A percentile compares a stretch with the other conserved stretches of the same genome.
Conservation (phyloP, 805 yeast genomes). For the Candida tallmaniae region DNA sequence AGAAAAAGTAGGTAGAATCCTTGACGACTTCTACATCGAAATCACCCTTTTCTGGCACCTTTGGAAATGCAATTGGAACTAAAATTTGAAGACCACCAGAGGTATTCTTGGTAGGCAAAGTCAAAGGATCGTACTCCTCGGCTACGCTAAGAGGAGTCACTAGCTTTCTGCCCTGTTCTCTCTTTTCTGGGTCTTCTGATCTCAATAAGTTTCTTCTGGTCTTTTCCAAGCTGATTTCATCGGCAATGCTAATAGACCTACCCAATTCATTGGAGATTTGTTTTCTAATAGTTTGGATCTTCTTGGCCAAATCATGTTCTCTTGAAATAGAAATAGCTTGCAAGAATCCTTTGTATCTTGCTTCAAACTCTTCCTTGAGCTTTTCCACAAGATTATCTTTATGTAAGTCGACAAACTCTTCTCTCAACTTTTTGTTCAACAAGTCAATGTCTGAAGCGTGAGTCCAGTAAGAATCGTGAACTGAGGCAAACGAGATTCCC, state of each 20-base stretch:
- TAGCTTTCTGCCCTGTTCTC: conserved; percentile 49
- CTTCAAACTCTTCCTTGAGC: conserved; percentile 73
- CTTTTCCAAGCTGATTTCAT: conserved; percentile 70
- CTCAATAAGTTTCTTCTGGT: conserved; percentile 52
- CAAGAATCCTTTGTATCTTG: conserved; percentile 69
- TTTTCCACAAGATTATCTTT: conserved; percentile 64
- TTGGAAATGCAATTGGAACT: conserved; percentile 68
- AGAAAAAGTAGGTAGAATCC: conserved; percentile 78
- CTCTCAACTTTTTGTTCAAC: conserved; percentile 69
- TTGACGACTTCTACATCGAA: conserved; percentile 73
- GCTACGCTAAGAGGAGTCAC: conserved; percentile 67
- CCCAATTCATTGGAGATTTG: conserved; percentile 47
- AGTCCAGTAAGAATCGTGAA: conserved; percentile 94
- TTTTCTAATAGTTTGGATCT: conserved; percentile 46
- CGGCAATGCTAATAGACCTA: conserved; percentile 56
- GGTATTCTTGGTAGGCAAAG: conserved; percentile 8
- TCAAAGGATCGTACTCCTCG: conserved; percentile 24
- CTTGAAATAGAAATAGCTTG: conserved; percentile 54
- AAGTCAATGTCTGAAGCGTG: conserved; percentile 79
- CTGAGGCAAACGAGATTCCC: conserved; percentile 80
- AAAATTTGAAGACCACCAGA: conserved; percentile 43
- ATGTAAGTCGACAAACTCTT: conserved; percentile 76
- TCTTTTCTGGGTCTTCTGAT: conserved; percentile 48
- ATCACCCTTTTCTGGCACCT: conserved; percentile 73
- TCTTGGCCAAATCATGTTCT: conserved; percentile 45